Percentiles rank a stretch among this genome's conserved stretches.
These are phyloP conservation scores for Digitaria exilis DNA, from an alignment of 202 grass and related monocot genomes.

Conservation along the genomic window DNA sequence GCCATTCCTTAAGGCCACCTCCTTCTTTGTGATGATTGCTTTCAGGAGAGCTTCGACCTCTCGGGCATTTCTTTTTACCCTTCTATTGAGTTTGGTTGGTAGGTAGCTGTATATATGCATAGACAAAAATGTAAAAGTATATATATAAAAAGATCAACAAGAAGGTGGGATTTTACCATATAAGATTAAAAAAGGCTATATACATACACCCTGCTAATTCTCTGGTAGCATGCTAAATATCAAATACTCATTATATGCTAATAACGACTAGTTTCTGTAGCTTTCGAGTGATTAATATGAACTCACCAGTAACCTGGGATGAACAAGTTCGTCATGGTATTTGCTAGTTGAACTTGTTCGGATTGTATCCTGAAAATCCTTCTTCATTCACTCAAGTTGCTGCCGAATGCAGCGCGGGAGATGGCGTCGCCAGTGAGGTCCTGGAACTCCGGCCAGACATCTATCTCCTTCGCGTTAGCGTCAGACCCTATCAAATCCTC, in stretches of 20 bases:
- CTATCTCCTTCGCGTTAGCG: slow-evolving; percentile 34
- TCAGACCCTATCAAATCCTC: slow-evolving; percentile 1
- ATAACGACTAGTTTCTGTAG: too few relatives aligned
- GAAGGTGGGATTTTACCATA: neutral
- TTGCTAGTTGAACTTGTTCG: slow-evolving; percentile 17
- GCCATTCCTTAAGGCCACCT: slow-evolving; percentile 38
- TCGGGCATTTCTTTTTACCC: slow-evolving; percentile 42
- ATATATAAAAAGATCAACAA: too few relatives aligned
- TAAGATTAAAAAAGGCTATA: too few relatives aligned
- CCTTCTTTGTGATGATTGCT: slow-evolving; percentile 56
- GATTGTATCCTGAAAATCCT: slow-evolving; percentile 48
- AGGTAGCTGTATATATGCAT: slow-evolving; percentile 33
- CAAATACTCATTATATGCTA: too few relatives aligned
- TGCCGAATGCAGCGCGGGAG: slow-evolving; percentile 54
- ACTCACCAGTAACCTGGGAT: slow-evolving; percentile 50
- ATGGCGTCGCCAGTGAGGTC: slow-evolving; percentile 55
- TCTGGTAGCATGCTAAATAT: too few relatives aligned
- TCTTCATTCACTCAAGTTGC: slow-evolving; percentile 51
- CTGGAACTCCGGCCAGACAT: slow-evolving; percentile 57
- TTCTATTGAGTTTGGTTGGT: slow-evolving; percentile 39
- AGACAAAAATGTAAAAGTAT: neutral
- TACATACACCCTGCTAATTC: too few relatives aligned
- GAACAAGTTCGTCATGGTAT: neutral
- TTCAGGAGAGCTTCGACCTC: slow-evolving; percentile 52
- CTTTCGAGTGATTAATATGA: neutral